A percentile compares a stretch with the other conserved stretches of the same genome.
Conservation (phyloP, 192 early-diverging fungal genomes). For the Spinellus fusiger region DNA sequence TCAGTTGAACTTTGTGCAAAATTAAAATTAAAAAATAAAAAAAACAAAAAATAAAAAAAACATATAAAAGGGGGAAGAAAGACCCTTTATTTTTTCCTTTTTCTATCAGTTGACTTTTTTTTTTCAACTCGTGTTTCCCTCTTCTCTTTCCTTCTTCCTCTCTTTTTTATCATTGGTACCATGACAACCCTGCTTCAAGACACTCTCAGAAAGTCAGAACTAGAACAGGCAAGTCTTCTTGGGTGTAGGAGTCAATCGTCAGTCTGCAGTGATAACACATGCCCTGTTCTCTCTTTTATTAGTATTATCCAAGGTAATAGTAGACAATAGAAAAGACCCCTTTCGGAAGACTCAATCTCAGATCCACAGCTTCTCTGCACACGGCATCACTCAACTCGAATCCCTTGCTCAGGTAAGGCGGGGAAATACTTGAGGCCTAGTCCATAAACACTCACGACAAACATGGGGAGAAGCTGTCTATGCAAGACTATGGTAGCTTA, state of each 20-base stretch:
- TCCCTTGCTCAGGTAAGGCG: slow-evolving; percentile 48
- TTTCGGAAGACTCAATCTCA: no score
- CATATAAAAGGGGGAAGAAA: background rate
- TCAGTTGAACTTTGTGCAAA: no score
- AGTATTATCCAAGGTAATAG: slow-evolving; percentile 15
- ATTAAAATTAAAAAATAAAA: no score
- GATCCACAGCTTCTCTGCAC: slow-evolving; percentile 46
- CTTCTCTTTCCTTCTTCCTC: background rate
- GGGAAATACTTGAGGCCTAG: background rate
- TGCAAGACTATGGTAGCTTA: slow-evolving; percentile 63
- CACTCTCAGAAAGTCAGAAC: slow-evolving; percentile 56
- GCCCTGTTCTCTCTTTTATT: background rate
- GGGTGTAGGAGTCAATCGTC: no score
- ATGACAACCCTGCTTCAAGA: slow-evolving; percentile 50
- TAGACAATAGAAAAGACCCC: no score
- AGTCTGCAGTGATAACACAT: no score
- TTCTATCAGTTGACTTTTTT: slow-evolving; percentile 4
- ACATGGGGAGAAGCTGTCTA: slow-evolving; percentile 50
- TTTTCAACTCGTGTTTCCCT: background rate
- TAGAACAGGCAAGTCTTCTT: slow-evolving; percentile 54
- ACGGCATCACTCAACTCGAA: slow-evolving; percentile 56
- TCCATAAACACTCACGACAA: background rate
- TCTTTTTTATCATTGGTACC: background rate
- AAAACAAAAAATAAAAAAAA: slow-evolving; percentile 9
- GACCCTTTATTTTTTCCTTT: slow-evolving; percentile 15